phyloP scores from a whole-genome alignment of 805 yeast species.

The Cyberlindnera galapagoensis region DNA sequence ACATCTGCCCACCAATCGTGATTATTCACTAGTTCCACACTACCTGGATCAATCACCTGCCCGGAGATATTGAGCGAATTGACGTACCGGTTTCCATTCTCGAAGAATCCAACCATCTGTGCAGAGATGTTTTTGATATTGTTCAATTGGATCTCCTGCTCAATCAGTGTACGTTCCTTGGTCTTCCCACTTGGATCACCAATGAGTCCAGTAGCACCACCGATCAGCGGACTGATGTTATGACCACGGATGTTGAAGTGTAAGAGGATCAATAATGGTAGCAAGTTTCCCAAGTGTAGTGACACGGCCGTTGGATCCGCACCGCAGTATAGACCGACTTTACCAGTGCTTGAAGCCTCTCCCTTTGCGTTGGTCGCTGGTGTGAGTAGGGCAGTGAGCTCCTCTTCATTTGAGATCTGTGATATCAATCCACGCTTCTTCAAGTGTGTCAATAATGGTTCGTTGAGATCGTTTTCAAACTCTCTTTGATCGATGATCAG shows the following conservation, averaged over 20 bases:
- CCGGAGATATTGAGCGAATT: constrained; percentile 20
- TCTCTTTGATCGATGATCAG: constrained; percentile 17
- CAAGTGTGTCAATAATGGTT: constrained; percentile 35
- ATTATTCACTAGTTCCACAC: constrained; percentile 51
- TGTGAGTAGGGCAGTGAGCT: constrained; percentile 21
- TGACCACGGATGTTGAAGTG: constrained; percentile 87
- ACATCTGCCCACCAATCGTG: constrained; percentile 81
- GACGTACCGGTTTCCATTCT: constrained; percentile 59
- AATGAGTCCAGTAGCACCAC: constrained; percentile 93
- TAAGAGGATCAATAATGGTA: constrained; percentile 78
- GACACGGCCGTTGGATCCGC: constrained; percentile 95
- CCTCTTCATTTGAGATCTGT: constrained; percentile 32
- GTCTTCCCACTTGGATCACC: constrained; percentile 95
- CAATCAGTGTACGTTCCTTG: constrained; percentile 64
- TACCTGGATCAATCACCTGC: constrained; percentile 35
- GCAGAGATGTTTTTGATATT: constrained; percentile 54
- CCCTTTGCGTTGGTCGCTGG: too few relatives aligned
- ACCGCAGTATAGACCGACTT: constrained; percentile 75
- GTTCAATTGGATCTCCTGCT: constrained; percentile 37
- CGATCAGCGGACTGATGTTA: constrained; percentile 74
- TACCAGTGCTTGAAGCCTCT: too few relatives aligned
- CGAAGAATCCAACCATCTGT: constrained; percentile 60
- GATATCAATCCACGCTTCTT: constrained; percentile 42
- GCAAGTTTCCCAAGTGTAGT: constrained; percentile 81
- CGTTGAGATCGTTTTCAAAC: constrained; percentile 25